Conservation (phyloP, 495 filamentous ascomycete genomes). For the Monascus purpureus region DNA sequence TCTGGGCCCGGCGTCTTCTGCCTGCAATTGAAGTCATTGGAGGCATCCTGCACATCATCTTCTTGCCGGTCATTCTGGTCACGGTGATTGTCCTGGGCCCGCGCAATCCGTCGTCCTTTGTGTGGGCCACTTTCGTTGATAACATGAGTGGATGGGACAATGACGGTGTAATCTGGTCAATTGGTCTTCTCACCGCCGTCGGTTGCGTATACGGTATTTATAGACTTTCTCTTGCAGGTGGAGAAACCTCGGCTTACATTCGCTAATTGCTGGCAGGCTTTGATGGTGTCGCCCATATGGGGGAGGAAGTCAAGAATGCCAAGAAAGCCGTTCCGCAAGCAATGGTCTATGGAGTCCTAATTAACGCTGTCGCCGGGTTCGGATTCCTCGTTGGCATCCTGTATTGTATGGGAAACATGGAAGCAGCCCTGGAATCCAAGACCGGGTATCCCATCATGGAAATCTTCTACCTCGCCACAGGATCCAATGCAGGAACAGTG, state of each 20-base stretch:
- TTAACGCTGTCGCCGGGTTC: constrained; percentile 30
- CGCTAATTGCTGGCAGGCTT: no score
- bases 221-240: no score
- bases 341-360: constrained; percentile 24
- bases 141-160: constrained; percentile 29
- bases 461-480: constrained; percentile 35
- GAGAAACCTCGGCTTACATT: no score
- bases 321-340: constrained; percentile 19
- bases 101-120: constrained; percentile 26
- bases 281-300: constrained; percentile 24
- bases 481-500: constrained; percentile 27
- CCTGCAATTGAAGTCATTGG: constrained; percentile 32
- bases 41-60: constrained; percentile 33
- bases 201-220: no score
- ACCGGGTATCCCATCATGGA: constrained; percentile 41
- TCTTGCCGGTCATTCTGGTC: constrained; percentile 31
- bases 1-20: constrained; percentile 28
- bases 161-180: constrained; percentile 24
- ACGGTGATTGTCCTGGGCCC: constrained; percentile 30
- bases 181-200: constrained; percentile 24
- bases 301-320: constrained; percentile 33
- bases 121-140: constrained; percentile 28
- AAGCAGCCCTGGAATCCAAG: constrained; percentile 15
- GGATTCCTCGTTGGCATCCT: constrained; percentile 25
- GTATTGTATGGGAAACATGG: constrained; percentile 29